These are phyloP conservation scores for Nadsonia commutata DNA, from an alignment of 1,139 yeast species.

Conservation along the genomic window DNA sequence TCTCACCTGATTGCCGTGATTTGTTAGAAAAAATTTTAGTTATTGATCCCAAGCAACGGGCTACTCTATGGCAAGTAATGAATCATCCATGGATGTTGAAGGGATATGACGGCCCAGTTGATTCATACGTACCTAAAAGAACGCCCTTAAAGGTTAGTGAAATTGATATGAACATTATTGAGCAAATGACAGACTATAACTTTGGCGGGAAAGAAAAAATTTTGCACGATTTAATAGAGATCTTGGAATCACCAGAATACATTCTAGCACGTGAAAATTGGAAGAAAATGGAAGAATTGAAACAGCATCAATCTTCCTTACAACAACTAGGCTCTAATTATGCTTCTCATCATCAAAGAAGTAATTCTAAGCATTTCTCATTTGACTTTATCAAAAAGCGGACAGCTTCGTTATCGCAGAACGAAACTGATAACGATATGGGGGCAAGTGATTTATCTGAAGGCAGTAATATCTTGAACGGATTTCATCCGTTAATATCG, in stretches of 20 bases:
- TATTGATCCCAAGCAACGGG: slow-evolving; percentile 74
- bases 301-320: too few species aligned
- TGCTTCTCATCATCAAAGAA: slow-evolving; percentile 2
- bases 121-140: slow-evolving; percentile 62
- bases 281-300: slow-evolving; percentile 32
- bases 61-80: slow-evolving; percentile 62
- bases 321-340: too few species aligned
- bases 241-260: slow-evolving; percentile 57
- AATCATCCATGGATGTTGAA: slow-evolving; percentile 91
- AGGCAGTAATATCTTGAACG: slow-evolving; percentile 87
- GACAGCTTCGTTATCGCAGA: slow-evolving; percentile 5
- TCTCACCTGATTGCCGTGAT: slow-evolving; percentile 74
- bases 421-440: too few species aligned
- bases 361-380: slow-evolving; percentile 11
- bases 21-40: slow-evolving; percentile 80
- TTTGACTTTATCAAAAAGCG: slow-evolving; percentile 16
- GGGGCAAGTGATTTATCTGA: too few species aligned
- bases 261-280: slow-evolving; percentile 50
- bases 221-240: slow-evolving; percentile 37
- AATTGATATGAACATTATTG: slow-evolving; percentile 52
- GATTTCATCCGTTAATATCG: slow-evolving; percentile 78
- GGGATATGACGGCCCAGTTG: slow-evolving; percentile 67
- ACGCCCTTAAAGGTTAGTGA: slow-evolving; percentile 54
- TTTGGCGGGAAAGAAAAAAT: slow-evolving; percentile 58
- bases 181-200: slow-evolving; percentile 66